Base-by-base conservation (phyloP, 192 early-diverging fungal species). In the Coemansia furcata region DNA sequence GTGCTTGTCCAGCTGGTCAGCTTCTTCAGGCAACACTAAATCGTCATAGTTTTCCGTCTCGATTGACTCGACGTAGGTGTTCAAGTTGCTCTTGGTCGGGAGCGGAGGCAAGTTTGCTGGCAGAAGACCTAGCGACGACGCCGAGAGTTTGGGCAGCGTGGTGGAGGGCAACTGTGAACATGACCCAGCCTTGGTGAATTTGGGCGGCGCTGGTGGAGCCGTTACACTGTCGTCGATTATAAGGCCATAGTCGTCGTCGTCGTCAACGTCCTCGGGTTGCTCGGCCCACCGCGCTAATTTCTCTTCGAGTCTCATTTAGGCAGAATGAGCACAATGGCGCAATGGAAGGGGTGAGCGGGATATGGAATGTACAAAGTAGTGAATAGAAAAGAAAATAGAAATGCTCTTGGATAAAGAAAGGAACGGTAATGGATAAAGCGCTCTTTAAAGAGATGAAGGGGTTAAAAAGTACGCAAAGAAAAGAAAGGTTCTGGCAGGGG, bases 221-320 rank as follows among this genome's bases (percentile, higher is more conserved):
- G 73, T 80, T 17, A 80, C 69, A 36, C 67, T 71, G 62, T 74
- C 72, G 63, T 80, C 77, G 35, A 80, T 80, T 35, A 80, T 80
- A 47, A 80, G 63, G 8, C 77, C 77, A 30, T 80, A 80, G 72
- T 80, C 77, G 46, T 59, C 63, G 65, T 73, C 76, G 6, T 69
- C 67, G 26, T 71, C 69, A 23, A 68, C 72, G 62, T 80, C 72
- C 62, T 80, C 72, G 30, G 77, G 69, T 42, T 62, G 66, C 62
- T 80, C 77, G 44, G 44, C 72, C 77, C 77, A 80, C 57, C 65
- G 67, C n/a, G 77, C 52, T 40, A 80, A 66, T 36, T 71, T 67
- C 58, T 80, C 64, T 54, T 80, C 72, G 26, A 80, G 77, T 47
- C 52, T 73, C 62, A 74, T 73, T 17, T 62, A 60, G 37, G 59